Conservation (phyloP, 257 asterid genomes). For the Scutellaria baicalensis region DNA sequence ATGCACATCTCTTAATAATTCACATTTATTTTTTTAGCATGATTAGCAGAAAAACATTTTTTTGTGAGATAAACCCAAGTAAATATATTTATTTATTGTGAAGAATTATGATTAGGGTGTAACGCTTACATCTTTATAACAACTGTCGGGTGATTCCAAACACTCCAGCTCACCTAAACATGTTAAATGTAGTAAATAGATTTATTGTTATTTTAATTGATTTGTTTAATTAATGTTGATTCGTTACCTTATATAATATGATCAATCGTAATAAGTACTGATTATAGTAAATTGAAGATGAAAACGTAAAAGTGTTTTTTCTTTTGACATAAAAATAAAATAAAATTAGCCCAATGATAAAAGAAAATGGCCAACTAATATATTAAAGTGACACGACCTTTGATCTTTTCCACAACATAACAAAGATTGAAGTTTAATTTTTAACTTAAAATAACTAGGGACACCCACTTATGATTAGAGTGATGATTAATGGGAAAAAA, state of each 20-base stretch:
- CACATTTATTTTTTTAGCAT: no score
- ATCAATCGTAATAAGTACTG: no score
- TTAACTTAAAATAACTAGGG: neutral
- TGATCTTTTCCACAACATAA: neutral
- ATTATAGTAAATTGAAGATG: no score
- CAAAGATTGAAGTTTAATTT: neutral
- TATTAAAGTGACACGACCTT: neutral
- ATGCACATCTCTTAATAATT: no score
- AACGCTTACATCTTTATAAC: slow-evolving; percentile 3
- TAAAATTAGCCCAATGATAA: no score
- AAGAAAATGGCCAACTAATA: neutral
- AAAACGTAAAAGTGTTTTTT: no score
- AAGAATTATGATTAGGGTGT: neutral
- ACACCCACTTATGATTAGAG: slow-evolving; percentile 2
- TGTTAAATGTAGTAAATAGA: no score
- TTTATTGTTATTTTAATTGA: no score
- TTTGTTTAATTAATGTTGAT: neutral
- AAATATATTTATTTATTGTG: neutral
- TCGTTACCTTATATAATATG: no score
- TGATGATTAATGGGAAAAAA: slow-evolving; percentile 6
- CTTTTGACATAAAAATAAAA: no score
- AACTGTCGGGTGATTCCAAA: slow-evolving; percentile 19
- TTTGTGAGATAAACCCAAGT: no score
- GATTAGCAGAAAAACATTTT: no score
- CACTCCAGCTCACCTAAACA: slow-evolving; percentile 9